phyloP scores from a whole-genome alignment of 2,329 filamentous ascomycete genomes.

The Diaporthe longicolla region DNA sequence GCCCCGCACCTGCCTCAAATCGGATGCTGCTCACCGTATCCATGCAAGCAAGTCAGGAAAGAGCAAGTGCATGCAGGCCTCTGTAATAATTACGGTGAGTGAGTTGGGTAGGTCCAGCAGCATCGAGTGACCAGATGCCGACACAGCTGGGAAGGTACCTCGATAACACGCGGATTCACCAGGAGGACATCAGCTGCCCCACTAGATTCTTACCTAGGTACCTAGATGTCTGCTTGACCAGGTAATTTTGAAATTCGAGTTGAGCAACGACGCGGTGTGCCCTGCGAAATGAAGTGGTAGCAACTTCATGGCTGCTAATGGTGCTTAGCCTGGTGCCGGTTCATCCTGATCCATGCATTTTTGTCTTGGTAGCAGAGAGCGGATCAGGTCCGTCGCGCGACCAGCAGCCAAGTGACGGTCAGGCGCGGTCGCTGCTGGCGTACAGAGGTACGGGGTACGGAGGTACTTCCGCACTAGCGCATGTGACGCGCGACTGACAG shows the following conservation, averaged over 20 bases:
- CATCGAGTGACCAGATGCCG: neutral
- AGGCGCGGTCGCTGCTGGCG: neutral
- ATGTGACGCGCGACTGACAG: conserved; percentile 34
- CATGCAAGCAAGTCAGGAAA: neutral
- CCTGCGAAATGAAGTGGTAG: conserved; percentile 1
- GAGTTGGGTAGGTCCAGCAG: neutral
- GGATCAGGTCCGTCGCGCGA: neutral
- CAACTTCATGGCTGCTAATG: neutral
- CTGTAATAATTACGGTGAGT: neutral
- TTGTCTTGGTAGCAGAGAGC: neutral
- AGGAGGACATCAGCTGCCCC: too few species aligned
- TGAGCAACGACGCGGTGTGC: neutral
- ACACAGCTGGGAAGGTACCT: too few species aligned
- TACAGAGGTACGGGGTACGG: neutral
- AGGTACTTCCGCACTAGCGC: conserved; percentile 34
- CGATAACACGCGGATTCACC: too few species aligned
- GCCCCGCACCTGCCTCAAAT: conserved; percentile 27
- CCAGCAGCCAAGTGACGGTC: neutral
- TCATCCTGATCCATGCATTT: neutral
- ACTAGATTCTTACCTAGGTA: neutral
- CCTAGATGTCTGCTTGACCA: neutral
- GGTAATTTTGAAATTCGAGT: neutral
- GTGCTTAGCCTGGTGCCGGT: neutral
- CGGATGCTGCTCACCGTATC: neutral
- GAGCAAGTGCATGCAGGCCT: neutral